Percentiles rank a stretch among this genome's conserved stretches.
Evolutionary conservation across 768 basidiomycete species (phyloP).

Genomic region (Leccinellum luteum): DNA sequence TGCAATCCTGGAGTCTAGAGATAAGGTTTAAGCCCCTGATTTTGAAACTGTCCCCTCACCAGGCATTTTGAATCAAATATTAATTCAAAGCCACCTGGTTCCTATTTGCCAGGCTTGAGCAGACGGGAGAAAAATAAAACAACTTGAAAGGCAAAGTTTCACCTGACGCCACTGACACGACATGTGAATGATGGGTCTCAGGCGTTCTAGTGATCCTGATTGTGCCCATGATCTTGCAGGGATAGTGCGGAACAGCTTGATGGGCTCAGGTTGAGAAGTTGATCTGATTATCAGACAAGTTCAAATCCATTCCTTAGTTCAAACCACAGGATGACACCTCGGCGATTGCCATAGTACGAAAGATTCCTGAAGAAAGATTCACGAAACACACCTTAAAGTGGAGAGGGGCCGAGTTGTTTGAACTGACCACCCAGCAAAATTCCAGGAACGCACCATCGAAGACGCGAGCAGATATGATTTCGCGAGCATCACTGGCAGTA

Average conservation of each 20-base stretch:
- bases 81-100: not conserved
- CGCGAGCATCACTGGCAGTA: not conserved
- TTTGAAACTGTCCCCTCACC: not conserved
- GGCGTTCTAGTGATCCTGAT: not conserved
- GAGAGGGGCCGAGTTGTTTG: not conserved
- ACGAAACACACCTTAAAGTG: not conserved
- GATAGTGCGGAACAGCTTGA: no score
- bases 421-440: not conserved
- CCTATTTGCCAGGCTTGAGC: not conserved
- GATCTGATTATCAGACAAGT: no score
- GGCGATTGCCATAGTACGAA: no score
- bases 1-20: no score
- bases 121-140: not conserved
- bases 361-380: not conserved
- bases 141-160: not conserved
- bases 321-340: no score
- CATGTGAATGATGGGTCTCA: not conserved
- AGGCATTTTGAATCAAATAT: not conserved
- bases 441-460: not conserved
- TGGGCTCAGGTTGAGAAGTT: no score
- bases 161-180: not conserved
- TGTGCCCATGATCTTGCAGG: no score
- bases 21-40: not conserved
- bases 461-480: not conserved
- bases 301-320: no score